Base-by-base conservation (phyloP, 257 asterid species). In the Solanum sejunctum region DNA sequence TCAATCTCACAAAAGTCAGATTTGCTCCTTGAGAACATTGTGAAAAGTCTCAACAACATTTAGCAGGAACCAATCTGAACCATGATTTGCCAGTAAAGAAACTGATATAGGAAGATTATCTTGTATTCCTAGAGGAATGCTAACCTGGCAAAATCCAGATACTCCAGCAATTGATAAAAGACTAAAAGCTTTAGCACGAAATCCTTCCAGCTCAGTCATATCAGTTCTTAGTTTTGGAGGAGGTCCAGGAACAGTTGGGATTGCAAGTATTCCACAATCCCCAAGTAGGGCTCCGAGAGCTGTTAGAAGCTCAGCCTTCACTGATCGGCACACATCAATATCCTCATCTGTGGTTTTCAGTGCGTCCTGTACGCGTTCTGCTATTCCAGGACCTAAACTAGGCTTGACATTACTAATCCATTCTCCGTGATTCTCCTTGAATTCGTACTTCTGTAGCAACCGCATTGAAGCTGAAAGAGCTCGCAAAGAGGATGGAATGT, bases 141-240 rank as follows among this genome's bases (percentile, higher is more conserved):
- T 94, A 21, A 95, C 99, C 99, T 95, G 98, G 84, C 99, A 96
- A 86, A 92, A 89, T 73, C 98, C 99, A 15, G 99, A 96, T 52
- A 94, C 93, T 85, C 98, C 98, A 49, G 97, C 98, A 82, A 96
- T 89, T 47, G 99, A 94, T 80, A 93, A 89, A 88, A 96, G 87
- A 81, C 98, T 89, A 84, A 94, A 94, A 54, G 98, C 99, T 86
- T 93, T 93, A 55, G 93, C 94, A n/a, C 98, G 97, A 69, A 93
- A 93, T 17, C 39, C 84, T 88, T 94, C 98, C 82, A 93, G 84
- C 11, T 92, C 26, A 54, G 88, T 87, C 11, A 98, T 86, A 43
- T 93, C 98, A 4, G 91, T 90, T 84, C 91, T 90, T 81, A 96
- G 92, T 91, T 91, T 91, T 11, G 98, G 99, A 18, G 98, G 97